Evolutionary conservation across 306 rosid species (phyloP).

Genomic region (Cucumis hystrix): DNA sequence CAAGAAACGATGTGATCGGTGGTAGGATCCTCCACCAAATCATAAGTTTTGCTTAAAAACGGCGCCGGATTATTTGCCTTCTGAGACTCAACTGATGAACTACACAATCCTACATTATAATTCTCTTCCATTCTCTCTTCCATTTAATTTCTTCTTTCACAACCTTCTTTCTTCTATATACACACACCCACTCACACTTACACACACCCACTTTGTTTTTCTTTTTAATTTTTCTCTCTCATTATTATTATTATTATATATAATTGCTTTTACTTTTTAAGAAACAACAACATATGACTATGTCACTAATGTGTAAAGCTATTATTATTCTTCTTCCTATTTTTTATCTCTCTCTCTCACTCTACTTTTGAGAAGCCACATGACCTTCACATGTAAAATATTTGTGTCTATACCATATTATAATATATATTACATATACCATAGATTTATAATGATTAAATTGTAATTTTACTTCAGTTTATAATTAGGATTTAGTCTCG

Average conservation of each 20-base stretch:
- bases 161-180: background rate
- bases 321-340: background rate
- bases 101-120: conserved; percentile 13
- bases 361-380: conserved; percentile 36
- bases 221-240: conserved; percentile 4
- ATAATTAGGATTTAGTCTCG: no score
- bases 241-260: background rate
- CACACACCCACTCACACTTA: background rate
- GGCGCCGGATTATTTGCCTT: conserved; percentile 48
- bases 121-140: background rate
- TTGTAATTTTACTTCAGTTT: background rate
- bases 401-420: conserved; percentile 3
- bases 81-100: conserved; percentile 23
- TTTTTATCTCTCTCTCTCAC: background rate
- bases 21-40: conserved; percentile 62
- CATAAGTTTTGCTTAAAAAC: conserved; percentile 56
- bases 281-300: conserved; percentile 31
- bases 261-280: conserved; percentile 16
- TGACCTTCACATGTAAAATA: conserved; percentile 33
- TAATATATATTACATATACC: background rate
- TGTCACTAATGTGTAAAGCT: conserved; percentile 19
- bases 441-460: background rate
- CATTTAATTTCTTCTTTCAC: background rate
- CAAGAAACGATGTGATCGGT: conserved; percentile 76
- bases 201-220: background rate